phyloP scores from a whole-genome alignment of 2,329 filamentous ascomycete genomes.

The Microdochium bolleyi region DNA sequence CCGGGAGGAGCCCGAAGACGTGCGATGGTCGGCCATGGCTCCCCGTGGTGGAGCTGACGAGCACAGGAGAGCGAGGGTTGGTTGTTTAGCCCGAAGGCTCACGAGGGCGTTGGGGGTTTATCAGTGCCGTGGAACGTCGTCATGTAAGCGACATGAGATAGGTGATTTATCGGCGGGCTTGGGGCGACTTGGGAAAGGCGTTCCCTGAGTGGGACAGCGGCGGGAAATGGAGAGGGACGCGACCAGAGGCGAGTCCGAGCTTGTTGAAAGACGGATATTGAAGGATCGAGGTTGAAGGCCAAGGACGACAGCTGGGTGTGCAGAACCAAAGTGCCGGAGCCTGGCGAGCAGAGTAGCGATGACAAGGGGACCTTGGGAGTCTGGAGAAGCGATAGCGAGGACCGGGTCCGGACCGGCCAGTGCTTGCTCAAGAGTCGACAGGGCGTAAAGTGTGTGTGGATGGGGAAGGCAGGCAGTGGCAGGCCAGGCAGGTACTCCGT shows the following conservation, averaged over 20 bases:
- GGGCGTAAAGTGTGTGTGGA: background rate
- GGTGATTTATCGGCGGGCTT: constrained; percentile 1
- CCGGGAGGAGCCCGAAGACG: constrained; percentile 19
- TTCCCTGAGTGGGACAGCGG: background rate
- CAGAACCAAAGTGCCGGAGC: background rate
- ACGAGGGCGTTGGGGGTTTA: constrained; percentile 17
- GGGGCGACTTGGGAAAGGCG: background rate
- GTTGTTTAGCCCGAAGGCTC: constrained; percentile 18
- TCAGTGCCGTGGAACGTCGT: constrained; percentile 17
- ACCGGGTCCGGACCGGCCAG: background rate
- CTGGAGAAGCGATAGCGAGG: background rate
- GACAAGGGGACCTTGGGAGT: background rate
- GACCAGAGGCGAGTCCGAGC: background rate
- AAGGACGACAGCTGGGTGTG: background rate
- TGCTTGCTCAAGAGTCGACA: background rate
- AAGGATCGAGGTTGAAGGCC: background rate
- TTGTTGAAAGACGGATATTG: background rate
- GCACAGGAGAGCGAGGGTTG: constrained; percentile 19
- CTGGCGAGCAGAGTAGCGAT: background rate
- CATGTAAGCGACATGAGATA: constrained; percentile 16
- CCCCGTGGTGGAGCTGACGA: constrained; percentile 19
- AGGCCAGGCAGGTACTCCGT: background rate
- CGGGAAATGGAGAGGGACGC: background rate
- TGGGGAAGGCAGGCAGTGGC: background rate
- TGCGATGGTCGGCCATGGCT: constrained; percentile 22